Base-by-base conservation (phyloP, 345 rosid genomes). In the Murraya koenigii region DNA sequence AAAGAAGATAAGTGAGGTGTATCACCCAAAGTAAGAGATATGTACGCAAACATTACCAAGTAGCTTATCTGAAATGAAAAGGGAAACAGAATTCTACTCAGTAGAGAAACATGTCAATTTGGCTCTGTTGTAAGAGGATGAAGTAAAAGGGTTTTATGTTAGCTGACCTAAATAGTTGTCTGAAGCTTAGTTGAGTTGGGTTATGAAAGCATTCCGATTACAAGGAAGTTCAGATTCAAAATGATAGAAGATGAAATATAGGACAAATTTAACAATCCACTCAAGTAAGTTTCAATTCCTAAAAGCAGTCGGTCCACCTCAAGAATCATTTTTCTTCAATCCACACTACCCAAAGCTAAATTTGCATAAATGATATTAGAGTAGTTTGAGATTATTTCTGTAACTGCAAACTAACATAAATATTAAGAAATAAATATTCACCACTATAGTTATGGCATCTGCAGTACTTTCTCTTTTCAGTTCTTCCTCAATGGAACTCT, bases 401-500 rank as follows among this genome's bases (percentile, higher is more conserved):
- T 3, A 72, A 36, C 14, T 6, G 54, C 65, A 14, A 71, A 71
- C 49, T 72, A 49, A 72, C 41, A 44, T 13, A 44, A 44, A 11
- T 0, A 14, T 44, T 44, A 44, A 44, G 49, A 44, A 44, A 49
- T 22, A 71, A 66, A 26, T 68, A 36, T 73, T 56, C 26, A 92
- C 99, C 73, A 86, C 83, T 75, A 95, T 93, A 68, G 99, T 95
- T 75, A 91, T 74, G 80, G 82, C 71, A 87, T 95, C 99, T 36
- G 99, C 98, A 61, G 97, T 92, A 76, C 98, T 94, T 83, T 94
- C 99, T 80, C 98, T 89, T 88, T 92, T 96, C 81, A 94, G 82
- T 84, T 96, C 99, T 84, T 94, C 97, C 88, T 94, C 99, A 74
- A 95, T 89, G 62, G 99, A 95, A 82, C 98, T 93, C 85, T 95